These are phyloP conservation scores for Rhododendron ovatum DNA, from an alignment of 148 eudicot genomes.

Conservation along the genomic window DNA sequence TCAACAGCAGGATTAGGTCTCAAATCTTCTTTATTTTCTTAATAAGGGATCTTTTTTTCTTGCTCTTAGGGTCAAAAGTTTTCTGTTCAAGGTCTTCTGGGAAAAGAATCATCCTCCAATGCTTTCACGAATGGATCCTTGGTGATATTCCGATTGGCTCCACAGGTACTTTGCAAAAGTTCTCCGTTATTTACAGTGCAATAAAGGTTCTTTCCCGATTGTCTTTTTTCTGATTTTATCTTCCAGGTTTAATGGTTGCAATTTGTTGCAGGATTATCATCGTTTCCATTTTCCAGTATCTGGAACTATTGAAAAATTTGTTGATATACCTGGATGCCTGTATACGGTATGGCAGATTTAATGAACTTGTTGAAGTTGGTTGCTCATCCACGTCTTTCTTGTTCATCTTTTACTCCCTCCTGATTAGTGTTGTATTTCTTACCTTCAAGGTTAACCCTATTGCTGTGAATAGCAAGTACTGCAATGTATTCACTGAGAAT, in stretches of 20 bases:
- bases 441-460: constrained; percentile 82
- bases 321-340: constrained; percentile 73
- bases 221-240: not conserved
- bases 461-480: constrained; percentile 94
- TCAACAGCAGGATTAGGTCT: not conserved
- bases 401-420: not conserved
- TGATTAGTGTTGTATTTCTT: constrained; percentile 14
- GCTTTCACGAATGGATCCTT: constrained; percentile 72
- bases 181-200: not conserved
- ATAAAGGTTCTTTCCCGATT: constrained; percentile 11
- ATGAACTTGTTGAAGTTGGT: constrained; percentile 4
- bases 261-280: constrained; percentile 77
- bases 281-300: constrained; percentile 94
- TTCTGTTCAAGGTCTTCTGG: constrained; percentile 86
- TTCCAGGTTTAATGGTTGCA: constrained; percentile 6
- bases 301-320: constrained; percentile 70
- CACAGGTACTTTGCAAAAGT: constrained; percentile 55
- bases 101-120: constrained; percentile 43
- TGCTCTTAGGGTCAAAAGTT: constrained; percentile 67
- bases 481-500: constrained; percentile 90
- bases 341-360: constrained; percentile 57
- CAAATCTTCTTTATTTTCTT: not conserved
- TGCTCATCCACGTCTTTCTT: not conserved
- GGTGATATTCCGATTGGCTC: constrained; percentile 95
- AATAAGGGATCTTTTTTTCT: not conserved